Evolutionary conservation across 108 stramenopile species (phyloP).

Genomic region (Nitzschia inconspicua): DNA sequence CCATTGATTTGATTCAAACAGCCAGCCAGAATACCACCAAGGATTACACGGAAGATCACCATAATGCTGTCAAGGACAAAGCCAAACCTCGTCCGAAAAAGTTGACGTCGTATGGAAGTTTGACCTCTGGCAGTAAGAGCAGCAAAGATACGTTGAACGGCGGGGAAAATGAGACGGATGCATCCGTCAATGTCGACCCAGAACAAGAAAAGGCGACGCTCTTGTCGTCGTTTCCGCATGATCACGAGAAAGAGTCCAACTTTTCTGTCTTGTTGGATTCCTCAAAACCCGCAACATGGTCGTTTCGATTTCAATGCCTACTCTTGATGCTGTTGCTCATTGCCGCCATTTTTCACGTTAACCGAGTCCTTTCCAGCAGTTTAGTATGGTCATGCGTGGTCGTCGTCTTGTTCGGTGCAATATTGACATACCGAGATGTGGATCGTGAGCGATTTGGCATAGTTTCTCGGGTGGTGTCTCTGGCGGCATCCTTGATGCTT

Average conservation of each 20-base stretch:
- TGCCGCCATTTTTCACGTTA: background rate
- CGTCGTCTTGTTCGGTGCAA: constrained; percentile 15
- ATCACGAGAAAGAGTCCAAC: background rate
- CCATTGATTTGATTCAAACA: constrained; percentile 56
- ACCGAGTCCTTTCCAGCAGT: background rate
- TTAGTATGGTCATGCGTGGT: constrained; percentile 3
- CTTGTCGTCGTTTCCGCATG: background rate
- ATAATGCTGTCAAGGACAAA: background rate
- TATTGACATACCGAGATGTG: constrained; percentile 18
- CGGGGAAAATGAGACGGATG: background rate
- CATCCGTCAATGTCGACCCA: background rate
- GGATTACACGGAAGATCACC: constrained; percentile 45
- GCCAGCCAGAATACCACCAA: constrained; percentile 39
- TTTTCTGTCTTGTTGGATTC: background rate
- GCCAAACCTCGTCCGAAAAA: background rate
- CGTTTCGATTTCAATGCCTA: constrained; percentile 16
- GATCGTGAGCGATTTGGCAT: constrained; percentile 30
- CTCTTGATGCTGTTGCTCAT: background rate
- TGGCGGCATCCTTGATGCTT: constrained; percentile 13
- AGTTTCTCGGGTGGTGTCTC: constrained; percentile 37
- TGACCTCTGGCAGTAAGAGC: constrained; percentile 4
- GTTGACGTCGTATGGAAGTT: background rate
- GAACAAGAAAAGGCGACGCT: background rate
- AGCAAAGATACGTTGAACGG: background rate
- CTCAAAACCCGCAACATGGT: background rate